Evolutionary conservation across 1,139 yeast genomes (phyloP).

Genomic region (Suhomyces choctaworum): DNA sequence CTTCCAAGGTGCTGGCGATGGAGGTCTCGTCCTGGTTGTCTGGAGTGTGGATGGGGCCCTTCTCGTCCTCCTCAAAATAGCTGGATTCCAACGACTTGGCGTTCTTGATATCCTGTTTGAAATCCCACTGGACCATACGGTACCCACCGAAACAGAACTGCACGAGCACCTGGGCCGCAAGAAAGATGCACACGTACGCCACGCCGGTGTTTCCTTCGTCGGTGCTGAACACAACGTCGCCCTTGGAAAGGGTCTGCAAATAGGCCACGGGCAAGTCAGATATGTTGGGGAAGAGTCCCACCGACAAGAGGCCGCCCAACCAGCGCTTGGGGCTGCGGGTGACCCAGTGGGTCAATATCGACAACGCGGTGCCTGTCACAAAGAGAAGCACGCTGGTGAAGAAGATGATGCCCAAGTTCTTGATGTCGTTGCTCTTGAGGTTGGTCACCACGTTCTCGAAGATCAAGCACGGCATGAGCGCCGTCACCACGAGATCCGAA

Average conservation of each 20-base stretch:
- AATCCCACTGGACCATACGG: constrained; percentile 70
- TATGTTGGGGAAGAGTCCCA: constrained; percentile 66
- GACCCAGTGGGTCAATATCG: constrained; percentile 31
- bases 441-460: constrained; percentile 74
- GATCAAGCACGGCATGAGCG: constrained; percentile 74
- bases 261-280: constrained; percentile 90
- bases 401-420: constrained; percentile 71
- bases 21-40: constrained; percentile 7
- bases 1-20: constrained; percentile 6
- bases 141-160: constrained; percentile 80
- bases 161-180: constrained; percentile 67
- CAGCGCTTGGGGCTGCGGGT: constrained; percentile 66
- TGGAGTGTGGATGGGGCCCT: background rate
- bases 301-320: constrained; percentile 74
- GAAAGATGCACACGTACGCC: constrained; percentile 80
- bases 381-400: constrained; percentile 54
- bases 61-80: constrained; percentile 8
- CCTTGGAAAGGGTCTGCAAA: constrained; percentile 73
- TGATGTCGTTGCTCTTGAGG: constrained; percentile 69
- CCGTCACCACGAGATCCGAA: constrained; percentile 69
- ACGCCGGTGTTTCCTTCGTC: constrained; percentile 74
- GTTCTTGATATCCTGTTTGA: constrained; percentile 36
- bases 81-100: constrained; percentile 2
- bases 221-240: constrained; percentile 54
- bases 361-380: constrained; percentile 37